Conservation (phyloP, 2,329 filamentous ascomycete genomes). For the Aspergillus felis region DNA sequence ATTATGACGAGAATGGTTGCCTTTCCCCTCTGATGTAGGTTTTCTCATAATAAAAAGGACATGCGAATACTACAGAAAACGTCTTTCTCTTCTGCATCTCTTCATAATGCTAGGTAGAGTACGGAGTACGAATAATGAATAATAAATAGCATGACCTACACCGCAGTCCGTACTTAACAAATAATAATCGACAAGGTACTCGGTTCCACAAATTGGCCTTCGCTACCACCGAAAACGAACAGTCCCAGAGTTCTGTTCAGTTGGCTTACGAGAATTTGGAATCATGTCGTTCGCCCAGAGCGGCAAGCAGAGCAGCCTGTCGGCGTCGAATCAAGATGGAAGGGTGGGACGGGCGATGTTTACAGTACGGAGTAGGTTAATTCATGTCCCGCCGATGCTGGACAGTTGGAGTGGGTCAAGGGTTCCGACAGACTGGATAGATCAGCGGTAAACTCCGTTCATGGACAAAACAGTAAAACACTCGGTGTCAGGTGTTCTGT, state of each 20-base stretch:
- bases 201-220: background rate
- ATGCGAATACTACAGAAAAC: too few relatives aligned
- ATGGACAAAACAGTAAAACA: background rate
- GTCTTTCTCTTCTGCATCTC: background rate
- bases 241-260: background rate
- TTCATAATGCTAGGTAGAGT: background rate
- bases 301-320: background rate
- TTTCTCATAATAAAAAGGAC: too few relatives aligned
- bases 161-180: background rate
- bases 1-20: background rate
- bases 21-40: background rate
- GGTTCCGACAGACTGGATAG: conserved; percentile 21
- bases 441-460: conserved; percentile 12
- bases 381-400: conserved; percentile 5
- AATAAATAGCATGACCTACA: background rate
- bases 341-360: background rate
- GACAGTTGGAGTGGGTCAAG: conserved; percentile 11
- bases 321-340: background rate
- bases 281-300: background rate
- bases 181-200: background rate
- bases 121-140: too few relatives aligned
- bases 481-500: background rate
- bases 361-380: background rate
- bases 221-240: background rate
- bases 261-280: background rate